A percentile compares a stretch with the other conserved stretches of the same genome.
Conservation (phyloP, 164 flowering plant species). For the Stephania yunnanensis region DNA sequence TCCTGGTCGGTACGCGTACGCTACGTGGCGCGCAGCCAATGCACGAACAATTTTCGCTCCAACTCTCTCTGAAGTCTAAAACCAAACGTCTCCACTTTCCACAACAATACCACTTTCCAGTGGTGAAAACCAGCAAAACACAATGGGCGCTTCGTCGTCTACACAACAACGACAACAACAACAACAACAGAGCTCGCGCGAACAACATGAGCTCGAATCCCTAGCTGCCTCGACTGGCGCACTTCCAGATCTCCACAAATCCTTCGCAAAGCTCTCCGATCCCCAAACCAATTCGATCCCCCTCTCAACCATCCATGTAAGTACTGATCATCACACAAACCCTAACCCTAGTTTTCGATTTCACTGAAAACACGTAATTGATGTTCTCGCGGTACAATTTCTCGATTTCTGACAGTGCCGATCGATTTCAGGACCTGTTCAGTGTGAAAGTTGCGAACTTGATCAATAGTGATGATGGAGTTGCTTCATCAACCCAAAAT, state of each 20-base stretch:
- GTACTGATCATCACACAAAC: neutral
- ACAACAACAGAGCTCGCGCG: constrained; percentile 22
- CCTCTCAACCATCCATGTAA: constrained; percentile 51
- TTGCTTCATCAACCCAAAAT: constrained; percentile 24
- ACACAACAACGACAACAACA: constrained; percentile 18
- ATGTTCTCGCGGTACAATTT: no score
- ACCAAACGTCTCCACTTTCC: neutral
- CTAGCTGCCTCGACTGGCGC: constrained; percentile 69
- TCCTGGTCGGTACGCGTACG: no score
- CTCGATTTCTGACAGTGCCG: neutral
- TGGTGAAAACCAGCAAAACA: neutral
- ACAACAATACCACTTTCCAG: neutral
- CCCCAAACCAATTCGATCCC: constrained; percentile 49
- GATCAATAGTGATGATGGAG: constrained; percentile 24
- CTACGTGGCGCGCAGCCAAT: no score
- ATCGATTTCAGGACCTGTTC: constrained; percentile 50
- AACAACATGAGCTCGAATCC: constrained; percentile 52
- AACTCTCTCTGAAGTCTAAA: no score
- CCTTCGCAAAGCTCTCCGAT: constrained; percentile 57
- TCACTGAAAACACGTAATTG: no score
- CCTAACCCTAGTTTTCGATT: no score
- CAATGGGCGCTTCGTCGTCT: constrained; percentile 74
- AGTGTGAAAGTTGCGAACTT: constrained; percentile 26
- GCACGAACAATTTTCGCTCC: no score
- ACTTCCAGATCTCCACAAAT: constrained; percentile 61